Conservation (phyloP, 805 yeast genomes). For the Yarrowia bubula region DNA sequence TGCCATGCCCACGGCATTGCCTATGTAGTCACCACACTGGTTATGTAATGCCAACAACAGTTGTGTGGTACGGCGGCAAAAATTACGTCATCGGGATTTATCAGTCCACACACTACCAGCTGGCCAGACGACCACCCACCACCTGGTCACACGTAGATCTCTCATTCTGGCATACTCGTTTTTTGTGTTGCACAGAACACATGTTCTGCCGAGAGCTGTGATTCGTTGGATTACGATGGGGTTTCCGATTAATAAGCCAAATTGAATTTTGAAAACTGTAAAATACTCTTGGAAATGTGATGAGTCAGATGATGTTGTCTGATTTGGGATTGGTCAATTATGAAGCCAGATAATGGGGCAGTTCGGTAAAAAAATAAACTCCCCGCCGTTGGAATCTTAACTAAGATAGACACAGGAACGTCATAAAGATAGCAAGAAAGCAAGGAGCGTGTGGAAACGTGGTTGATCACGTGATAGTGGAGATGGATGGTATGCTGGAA, state of each 20-base stretch:
- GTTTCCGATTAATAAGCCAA: background rate
- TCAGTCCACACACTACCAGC: too few relatives aligned
- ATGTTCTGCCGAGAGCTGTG: background rate
- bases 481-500: background rate
- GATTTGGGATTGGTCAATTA: background rate
- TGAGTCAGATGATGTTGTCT: background rate
- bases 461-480: background rate
- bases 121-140: too few relatives aligned
- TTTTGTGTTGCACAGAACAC: background rate
- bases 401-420: conserved; percentile 12
- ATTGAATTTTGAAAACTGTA: background rate
- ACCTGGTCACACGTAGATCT: conserved; percentile 4
- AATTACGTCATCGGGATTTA: conserved; percentile 4
- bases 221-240: background rate
- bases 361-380: background rate
- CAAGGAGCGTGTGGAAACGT: background rate
- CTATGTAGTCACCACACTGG: too few relatives aligned
- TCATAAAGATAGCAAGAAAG: conserved; percentile 3
- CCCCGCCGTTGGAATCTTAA: conserved; percentile 20
- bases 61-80: background rate
- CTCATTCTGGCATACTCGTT: background rate
- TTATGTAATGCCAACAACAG: too few relatives aligned
- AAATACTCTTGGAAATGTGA: background rate
- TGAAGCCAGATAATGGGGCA: too few relatives aligned
- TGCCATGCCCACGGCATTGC: too few relatives aligned